Conservation (phyloP, 345 rosid genomes). For the Populus alba region DNA sequence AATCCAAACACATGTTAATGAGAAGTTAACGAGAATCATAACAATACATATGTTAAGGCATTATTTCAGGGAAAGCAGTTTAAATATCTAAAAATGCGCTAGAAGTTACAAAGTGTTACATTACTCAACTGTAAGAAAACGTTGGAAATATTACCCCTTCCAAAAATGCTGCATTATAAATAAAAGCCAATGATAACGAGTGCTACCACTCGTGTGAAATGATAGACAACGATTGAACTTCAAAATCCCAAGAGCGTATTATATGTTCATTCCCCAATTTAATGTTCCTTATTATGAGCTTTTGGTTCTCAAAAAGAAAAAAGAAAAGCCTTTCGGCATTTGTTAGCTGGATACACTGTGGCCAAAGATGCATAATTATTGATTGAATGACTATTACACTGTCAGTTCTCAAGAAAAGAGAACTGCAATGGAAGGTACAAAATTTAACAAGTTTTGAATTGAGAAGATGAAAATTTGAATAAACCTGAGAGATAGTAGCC, state of each 20-base stretch:
- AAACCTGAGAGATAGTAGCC: constrained; percentile 59
- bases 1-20: background rate
- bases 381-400: background rate
- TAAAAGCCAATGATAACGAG: no score
- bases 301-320: no score
- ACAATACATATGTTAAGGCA: background rate
- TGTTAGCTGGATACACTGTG: no score
- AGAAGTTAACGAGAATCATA: background rate
- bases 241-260: no score
- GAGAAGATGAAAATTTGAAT: constrained; percentile 4
- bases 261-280: no score
- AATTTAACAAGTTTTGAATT: background rate
- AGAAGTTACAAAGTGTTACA: background rate
- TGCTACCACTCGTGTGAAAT: no score
- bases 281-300: no score
- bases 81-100: background rate
- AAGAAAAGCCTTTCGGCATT: no score
- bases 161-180: background rate
- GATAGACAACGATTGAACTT: no score
- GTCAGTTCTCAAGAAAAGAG: background rate
- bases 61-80: background rate
- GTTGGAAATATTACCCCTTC: background rate
- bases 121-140: background rate
- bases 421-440: background rate
- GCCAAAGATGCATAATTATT: no score